These are phyloP conservation scores for Fusarium pseudocircinatum DNA, from an alignment of 2,329 filamentous ascomycete species.

Conservation along the genomic window DNA sequence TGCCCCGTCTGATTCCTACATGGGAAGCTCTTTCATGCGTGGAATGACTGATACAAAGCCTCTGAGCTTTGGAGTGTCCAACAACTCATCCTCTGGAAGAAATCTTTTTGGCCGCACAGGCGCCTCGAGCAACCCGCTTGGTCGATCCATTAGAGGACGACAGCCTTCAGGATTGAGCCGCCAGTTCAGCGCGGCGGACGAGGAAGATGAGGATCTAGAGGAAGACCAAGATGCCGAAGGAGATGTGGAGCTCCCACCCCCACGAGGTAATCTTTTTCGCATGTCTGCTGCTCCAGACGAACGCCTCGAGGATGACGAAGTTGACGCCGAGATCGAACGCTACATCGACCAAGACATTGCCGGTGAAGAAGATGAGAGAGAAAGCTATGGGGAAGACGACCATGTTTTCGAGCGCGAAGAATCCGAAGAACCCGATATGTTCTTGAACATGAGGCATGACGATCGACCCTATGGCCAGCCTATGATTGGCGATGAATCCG, in stretches of 20 bases:
- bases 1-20: slow-evolving; percentile 63
- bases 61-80: slow-evolving; percentile 50
- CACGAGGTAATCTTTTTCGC: slow-evolving; percentile 48
- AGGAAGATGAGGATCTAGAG: slow-evolving; percentile 44
- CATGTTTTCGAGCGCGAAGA: slow-evolving; percentile 51
- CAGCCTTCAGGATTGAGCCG: slow-evolving; percentile 62
- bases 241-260: slow-evolving; percentile 48
- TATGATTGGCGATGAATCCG: slow-evolving; percentile 57
- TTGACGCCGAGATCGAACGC: slow-evolving; percentile 50
- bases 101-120: slow-evolving; percentile 52
- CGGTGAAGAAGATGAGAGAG: slow-evolving; percentile 49
- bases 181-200: slow-evolving; percentile 49
- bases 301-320: slow-evolving; percentile 41
- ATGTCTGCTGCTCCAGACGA: slow-evolving; percentile 31
- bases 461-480: slow-evolving; percentile 52
- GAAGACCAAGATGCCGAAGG: slow-evolving; percentile 48
- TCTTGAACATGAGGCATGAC: slow-evolving; percentile 59
- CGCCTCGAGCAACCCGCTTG: slow-evolving; percentile 55
- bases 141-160: slow-evolving; percentile 57
- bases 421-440: slow-evolving; percentile 58
- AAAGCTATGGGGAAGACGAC: slow-evolving; percentile 54
- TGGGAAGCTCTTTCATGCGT: slow-evolving; percentile 64
- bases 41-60: slow-evolving; percentile 53
- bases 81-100: slow-evolving; percentile 41
- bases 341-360: slow-evolving; percentile 50